Conservation (phyloP, 2,329 filamentous ascomycete species). For the Davidsoniella australis region DNA sequence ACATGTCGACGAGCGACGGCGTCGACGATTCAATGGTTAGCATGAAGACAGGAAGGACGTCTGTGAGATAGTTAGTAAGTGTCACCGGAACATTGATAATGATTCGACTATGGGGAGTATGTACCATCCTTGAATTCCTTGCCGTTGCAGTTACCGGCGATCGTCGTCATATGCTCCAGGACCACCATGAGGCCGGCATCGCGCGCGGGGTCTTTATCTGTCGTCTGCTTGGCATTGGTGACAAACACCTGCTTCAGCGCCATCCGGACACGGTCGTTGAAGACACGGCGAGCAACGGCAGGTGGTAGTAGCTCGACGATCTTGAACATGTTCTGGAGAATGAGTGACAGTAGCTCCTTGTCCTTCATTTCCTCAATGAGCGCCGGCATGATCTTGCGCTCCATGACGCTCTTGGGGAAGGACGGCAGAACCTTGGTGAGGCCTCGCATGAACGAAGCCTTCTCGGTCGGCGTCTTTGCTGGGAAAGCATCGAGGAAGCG, state of each 20-base stretch:
- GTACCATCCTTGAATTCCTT: constrained; percentile 88
- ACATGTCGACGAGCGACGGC: constrained; percentile 74
- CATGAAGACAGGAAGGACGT: constrained; percentile 73
- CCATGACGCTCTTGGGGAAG: constrained; percentile 83
- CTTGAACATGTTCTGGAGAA: constrained; percentile 83
- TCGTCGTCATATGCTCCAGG: constrained; percentile 61
- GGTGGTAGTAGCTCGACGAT: constrained; percentile 66
- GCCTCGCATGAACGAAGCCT: constrained; percentile 79
- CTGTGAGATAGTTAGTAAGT: constrained; percentile 24
- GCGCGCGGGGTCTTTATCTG: constrained; percentile 62
- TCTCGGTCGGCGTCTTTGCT: constrained; percentile 80
- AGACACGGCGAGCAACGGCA: constrained; percentile 46
- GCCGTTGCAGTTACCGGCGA: constrained; percentile 67
- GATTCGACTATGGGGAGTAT: constrained; percentile 17
- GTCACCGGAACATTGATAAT: not conserved
- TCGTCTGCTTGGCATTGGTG: constrained; percentile 33
- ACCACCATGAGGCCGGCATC: constrained; percentile 87
- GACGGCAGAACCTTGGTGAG: constrained; percentile 74
- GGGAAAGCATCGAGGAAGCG: constrained; percentile 84
- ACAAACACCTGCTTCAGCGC: constrained; percentile 71
- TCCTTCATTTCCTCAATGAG: constrained; percentile 90
- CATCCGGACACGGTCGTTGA: constrained; percentile 76
- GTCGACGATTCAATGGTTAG: constrained; percentile 77
- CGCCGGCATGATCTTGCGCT: constrained; percentile 82
- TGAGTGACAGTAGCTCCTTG: constrained; percentile 64